A percentile compares a stretch with the other conserved stretches of the same genome.
phyloP scores from a whole-genome alignment of 768 basidiomycete genomes.

The Cantharellus anzutake region DNA sequence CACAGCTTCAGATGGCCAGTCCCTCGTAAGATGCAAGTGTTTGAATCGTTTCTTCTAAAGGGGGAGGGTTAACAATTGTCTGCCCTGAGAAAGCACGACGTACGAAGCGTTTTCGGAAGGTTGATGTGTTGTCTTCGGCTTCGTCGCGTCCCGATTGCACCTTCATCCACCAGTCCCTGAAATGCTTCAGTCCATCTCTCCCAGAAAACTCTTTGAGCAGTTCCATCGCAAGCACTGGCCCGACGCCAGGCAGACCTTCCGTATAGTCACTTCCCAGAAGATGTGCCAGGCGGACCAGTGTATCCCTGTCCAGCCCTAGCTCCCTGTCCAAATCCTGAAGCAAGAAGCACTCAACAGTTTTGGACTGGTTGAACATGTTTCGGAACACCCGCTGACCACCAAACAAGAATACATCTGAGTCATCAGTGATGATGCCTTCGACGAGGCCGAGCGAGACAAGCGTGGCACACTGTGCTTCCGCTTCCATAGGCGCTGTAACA shows the following conservation, averaged over 20 bases:
- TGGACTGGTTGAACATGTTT: constrained; percentile 99
- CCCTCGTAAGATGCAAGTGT: constrained; percentile 51
- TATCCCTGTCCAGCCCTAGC: constrained; percentile 68
- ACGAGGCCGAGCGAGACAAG: constrained; percentile 71
- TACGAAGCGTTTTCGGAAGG: constrained; percentile 74
- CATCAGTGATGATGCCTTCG: constrained; percentile 96
- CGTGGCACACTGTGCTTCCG: constrained; percentile 95
- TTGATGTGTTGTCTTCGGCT: constrained; percentile 47
- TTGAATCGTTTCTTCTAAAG: constrained; percentile 78
- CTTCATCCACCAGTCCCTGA: constrained; percentile 86
- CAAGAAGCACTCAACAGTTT: constrained; percentile 95
- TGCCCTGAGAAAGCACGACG: constrained; percentile 18
- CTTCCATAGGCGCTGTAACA: constrained; percentile 98
- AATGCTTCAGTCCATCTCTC: constrained; percentile 60
- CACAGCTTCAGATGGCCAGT: constrained; percentile 89
- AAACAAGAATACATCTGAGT: constrained; percentile 97
- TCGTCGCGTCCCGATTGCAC: constrained; percentile 83
- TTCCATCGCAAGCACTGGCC: constrained; percentile 94
- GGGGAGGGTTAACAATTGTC: background rate
- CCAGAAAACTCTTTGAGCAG: constrained; percentile 86
- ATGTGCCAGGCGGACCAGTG: constrained; percentile 77
- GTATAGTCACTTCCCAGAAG: constrained; percentile 94
- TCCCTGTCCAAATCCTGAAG: constrained; percentile 69
- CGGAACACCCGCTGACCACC: constrained; percentile 92
- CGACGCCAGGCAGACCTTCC: constrained; percentile 78